These are phyloP conservation scores for Dendryphion nanum DNA, from an alignment of 2,329 filamentous ascomycete genomes.

Conservation along the genomic window DNA sequence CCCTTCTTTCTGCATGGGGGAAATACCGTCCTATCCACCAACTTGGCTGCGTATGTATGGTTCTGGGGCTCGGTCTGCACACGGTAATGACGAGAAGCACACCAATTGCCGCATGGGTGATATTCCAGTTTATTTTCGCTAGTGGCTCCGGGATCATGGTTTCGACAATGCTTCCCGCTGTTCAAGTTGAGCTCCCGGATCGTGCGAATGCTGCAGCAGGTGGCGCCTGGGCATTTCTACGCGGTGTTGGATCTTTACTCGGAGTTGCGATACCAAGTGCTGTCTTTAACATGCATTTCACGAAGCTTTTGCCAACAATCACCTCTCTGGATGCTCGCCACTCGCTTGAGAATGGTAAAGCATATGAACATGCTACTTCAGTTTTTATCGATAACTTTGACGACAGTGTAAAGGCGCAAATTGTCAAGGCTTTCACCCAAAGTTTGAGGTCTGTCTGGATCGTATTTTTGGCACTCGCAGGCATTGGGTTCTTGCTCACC, in stretches of 20 bases:
- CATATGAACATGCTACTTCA: conserved; percentile 25
- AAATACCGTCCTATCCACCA: conserved; percentile 28
- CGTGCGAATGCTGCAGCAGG: conserved; percentile 16
- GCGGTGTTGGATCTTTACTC: conserved; percentile 25
- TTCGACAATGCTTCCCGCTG: conserved; percentile 26
- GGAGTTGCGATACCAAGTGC: conserved; percentile 29
- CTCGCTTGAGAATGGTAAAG: conserved; percentile 18
- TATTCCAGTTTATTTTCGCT: conserved; percentile 23
- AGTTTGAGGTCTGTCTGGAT: conserved; percentile 41
- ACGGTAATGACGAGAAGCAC: conserved; percentile 12
- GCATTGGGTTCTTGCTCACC: conserved; percentile 31
- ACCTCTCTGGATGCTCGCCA: conserved; percentile 4
- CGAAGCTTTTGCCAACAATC: conserved; percentile 11
- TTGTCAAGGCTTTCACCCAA: conserved; percentile 34
- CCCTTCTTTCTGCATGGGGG: conserved; percentile 19
- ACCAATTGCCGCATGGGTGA: conserved; percentile 14
- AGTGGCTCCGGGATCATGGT: conserved; percentile 25
- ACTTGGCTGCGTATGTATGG: conserved; percentile 19
- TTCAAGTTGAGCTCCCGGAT: conserved; percentile 28
- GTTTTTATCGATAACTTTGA: conserved; percentile 20
- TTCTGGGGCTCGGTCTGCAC: conserved; percentile 19
- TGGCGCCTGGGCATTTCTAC: conserved; percentile 30
- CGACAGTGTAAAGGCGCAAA: conserved; percentile 15
- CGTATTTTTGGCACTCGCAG: conserved; percentile 33
- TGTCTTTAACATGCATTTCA: conserved; percentile 28